Evolutionary conservation across 148 eudicot genomes (phyloP).

Genomic region (Arctostaphylos glauca): DNA sequence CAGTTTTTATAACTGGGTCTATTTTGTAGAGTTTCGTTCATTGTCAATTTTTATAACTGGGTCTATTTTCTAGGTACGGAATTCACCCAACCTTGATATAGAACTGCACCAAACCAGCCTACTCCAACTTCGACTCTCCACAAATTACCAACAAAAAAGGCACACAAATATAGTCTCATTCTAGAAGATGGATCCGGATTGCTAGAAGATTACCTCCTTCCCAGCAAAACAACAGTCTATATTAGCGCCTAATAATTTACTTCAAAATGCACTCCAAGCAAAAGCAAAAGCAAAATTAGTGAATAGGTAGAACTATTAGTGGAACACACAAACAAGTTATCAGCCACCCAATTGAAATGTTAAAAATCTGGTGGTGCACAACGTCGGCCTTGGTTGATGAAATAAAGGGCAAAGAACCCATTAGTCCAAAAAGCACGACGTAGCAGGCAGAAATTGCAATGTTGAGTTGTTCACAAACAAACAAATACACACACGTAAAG

Average conservation of each 20-base stretch:
- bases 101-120: neutral
- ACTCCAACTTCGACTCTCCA: neutral
- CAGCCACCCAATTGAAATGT: neutral
- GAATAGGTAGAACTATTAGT: neutral
- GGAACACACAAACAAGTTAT: neutral
- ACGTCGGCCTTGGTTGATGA: neutral
- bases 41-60: neutral
- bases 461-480: neutral
- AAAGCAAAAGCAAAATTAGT: neutral
- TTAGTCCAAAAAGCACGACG: neutral
- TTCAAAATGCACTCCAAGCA: conserved; percentile 1
- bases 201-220: neutral
- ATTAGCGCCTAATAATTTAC: neutral
- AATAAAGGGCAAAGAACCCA: neutral
- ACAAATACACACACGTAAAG: neutral
- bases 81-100: neutral
- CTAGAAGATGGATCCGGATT: neutral
- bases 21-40: neutral
- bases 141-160: neutral
- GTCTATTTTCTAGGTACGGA: neutral
- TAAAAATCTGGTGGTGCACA: neutral
- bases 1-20: neutral
- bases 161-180: neutral
- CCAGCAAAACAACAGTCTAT: neutral
- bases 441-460: neutral